Base-by-base conservation (phyloP, 2,329 filamentous ascomycete genomes). In the Clonostachys byssicola region DNA sequence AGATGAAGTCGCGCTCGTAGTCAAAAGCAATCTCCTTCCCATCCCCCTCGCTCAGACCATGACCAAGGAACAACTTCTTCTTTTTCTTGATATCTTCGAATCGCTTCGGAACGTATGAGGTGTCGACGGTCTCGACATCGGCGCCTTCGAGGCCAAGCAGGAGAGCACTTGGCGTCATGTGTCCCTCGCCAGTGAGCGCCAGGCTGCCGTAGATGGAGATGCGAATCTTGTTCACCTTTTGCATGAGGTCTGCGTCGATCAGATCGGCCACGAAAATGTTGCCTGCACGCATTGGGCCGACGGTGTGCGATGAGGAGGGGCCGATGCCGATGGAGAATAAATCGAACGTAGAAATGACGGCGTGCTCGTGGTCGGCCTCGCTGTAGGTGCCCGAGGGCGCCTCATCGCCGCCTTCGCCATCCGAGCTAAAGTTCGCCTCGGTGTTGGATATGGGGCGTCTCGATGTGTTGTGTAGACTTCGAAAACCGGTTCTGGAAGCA, bases 241-340 rank as follows among this genome's bases (percentile, higher is more conserved):
- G 61, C 44, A 77, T 58, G 4, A 77, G 56, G 16, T 64, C 65
- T 17, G 72, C 72, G 47, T 76, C 72, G 41, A 65, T 62, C 10
- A 77, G 58, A 47, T 77, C 73, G 14, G 69, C 62, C 18, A 77
- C 66, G 51, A 76, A 77, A 52, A 77, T 77, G 54, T 74, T 74
- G 34, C 73, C 73, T 7, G 73, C 73, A 16, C 73, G 70, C 73
- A 76, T 76, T 16, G 73, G 73, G 1, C 73, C 73, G 20, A 76
- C 73, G 1, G 73, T 76, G 56, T 76, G 73, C 12, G 73, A 76
- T 3, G 73, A 76, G 0, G 73, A 76, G 12, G 73, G 73, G 1
- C 73, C 73, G 52, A 76, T 75, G 52, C 73, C 73, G 45, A 76
- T 74, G 34, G 72, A 75, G 57, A 76, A 76, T 34, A 76, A 63